These are phyloP conservation scores for Fusarium xylarioides DNA, from an alignment of 2,329 filamentous ascomycete species.

Conservation along the genomic window DNA sequence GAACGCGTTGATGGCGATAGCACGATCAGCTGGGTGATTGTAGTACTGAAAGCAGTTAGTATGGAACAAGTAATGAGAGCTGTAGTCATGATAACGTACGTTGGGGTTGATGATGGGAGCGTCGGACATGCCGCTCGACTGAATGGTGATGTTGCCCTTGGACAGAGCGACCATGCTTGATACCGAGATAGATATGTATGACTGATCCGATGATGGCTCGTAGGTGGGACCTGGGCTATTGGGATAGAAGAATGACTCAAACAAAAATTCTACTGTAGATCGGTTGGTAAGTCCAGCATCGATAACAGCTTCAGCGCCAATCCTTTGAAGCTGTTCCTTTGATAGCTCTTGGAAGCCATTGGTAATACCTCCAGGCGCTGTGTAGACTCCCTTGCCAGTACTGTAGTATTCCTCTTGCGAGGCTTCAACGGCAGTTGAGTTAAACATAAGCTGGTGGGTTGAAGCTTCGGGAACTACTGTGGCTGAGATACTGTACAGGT, in stretches of 20 bases:
- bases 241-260: slow-evolving; percentile 17
- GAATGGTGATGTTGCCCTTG: not conserved
- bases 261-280: slow-evolving; percentile 13
- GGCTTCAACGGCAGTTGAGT: not conserved
- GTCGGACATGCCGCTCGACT: slow-evolving; percentile 1
- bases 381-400: slow-evolving; percentile 3
- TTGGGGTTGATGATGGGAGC: slow-evolving; percentile 15
- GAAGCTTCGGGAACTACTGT: not conserved
- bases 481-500: slow-evolving; percentile 10
- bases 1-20: slow-evolving; percentile 1
- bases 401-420: not conserved
- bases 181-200: slow-evolving; percentile 3
- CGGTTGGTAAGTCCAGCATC: slow-evolving; percentile 6
- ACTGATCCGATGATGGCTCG: not conserved
- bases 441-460: not conserved
- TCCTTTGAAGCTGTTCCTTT: not conserved
- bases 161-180: slow-evolving; percentile 18
- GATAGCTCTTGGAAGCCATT: slow-evolving; percentile 12
- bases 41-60: not conserved
- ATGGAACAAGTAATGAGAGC: too few relatives aligned
- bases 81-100: not conserved
- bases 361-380: not conserved
- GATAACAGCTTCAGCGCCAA: slow-evolving; percentile 1
- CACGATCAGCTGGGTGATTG: slow-evolving; percentile 1
- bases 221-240: slow-evolving; percentile 8